Evolutionary conservation across 139 green algal species (phyloP), one percentile per base, ranked within the genome.

Genomic region (Chlamydomonas eustigma): DNA sequence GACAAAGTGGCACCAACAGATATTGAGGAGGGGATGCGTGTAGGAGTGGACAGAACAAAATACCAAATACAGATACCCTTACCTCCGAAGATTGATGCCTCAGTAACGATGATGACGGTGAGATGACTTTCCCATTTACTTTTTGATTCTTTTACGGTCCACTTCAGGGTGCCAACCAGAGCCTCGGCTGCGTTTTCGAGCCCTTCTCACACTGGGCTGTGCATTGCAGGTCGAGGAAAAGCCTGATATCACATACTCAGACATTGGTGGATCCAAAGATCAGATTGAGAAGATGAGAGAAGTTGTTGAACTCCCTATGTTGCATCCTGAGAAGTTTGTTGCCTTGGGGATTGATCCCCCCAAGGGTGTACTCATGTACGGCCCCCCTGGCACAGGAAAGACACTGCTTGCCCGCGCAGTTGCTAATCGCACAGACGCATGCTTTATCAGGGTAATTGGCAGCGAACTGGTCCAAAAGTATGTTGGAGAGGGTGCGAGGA

Each of bases 91-190:
- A 99, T 99, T 70, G 96, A 99, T 76, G 91, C 96, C 34, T 94
- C 80, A 63, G 96, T 99, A 18, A 99, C 96, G 37, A 99, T 99
- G 96, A 99, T 99, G 96, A 99, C 94, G 2, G 96, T 99, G 64
- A 95, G 44, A n/a, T n/a, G n/a, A n/a, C n/a, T n/a, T n/a, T n/a
- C n/a, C n/a, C n/a, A n/a, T n/a, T n/a, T n/a, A n/a, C n/a, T n/a
- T n/a, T n/a, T n/a, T n/a, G n/a, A n/a, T n/a, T n/a, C n/a, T n/a
- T n/a, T n/a, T n/a, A n/a, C n/a, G n/a, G n/a, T n/a, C n/a, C n/a
- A n/a, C n/a, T n/a, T n/a, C n/a, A n/a, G n/a, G n/a, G n/a, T n/a
- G n/a, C n/a, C n/a, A n/a, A n/a, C n/a, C n/a, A n/a, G n/a, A n/a
- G n/a, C n/a, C n/a, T n/a, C n/a, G n/a, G n/a, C n/a, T n/a, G n/a